Conservation (phyloP, 805 yeast species). For the Metschnikowia kunwiensis region DNA sequence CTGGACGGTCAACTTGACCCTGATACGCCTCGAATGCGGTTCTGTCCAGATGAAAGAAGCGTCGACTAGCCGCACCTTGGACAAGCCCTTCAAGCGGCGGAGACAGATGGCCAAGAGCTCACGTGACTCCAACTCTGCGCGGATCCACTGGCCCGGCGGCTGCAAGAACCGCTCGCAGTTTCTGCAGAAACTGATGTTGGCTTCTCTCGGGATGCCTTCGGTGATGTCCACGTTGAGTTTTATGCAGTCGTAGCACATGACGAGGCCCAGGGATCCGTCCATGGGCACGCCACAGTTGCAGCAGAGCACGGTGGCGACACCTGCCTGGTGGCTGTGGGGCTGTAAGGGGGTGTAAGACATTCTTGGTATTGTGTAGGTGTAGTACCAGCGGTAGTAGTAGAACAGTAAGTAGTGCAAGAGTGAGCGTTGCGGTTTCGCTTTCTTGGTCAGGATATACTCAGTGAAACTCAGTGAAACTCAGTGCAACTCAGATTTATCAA, state of each 20-base stretch:
- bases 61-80: constrained; percentile 81
- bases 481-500: no score
- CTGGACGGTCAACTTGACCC: constrained; percentile 88
- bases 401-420: no score
- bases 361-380: no score
- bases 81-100: constrained; percentile 82
- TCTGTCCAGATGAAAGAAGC: constrained; percentile 98
- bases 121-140: constrained; percentile 86
- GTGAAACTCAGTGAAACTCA: no score
- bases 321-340: constrained; percentile 14
- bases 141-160: constrained; percentile 93
- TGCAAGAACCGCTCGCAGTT: constrained; percentile 95
- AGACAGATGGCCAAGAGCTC: constrained; percentile 89
- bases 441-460: no score
- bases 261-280: constrained; percentile 90
- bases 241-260: constrained; percentile 97
- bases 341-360: constrained; percentile 21
- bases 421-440: no score
- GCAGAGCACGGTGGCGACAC: constrained; percentile 84
- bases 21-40: constrained; percentile 94
- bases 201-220: constrained; percentile 88
- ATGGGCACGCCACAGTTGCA: constrained; percentile 98
- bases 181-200: constrained; percentile 89
- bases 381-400: no score
- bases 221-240: constrained; percentile 91